A percentile compares a stretch with the other conserved stretches of the same genome.
phyloP scores from a whole-genome alignment of 805 yeast genomes.

The Metschnikowia bowlesiae region DNA sequence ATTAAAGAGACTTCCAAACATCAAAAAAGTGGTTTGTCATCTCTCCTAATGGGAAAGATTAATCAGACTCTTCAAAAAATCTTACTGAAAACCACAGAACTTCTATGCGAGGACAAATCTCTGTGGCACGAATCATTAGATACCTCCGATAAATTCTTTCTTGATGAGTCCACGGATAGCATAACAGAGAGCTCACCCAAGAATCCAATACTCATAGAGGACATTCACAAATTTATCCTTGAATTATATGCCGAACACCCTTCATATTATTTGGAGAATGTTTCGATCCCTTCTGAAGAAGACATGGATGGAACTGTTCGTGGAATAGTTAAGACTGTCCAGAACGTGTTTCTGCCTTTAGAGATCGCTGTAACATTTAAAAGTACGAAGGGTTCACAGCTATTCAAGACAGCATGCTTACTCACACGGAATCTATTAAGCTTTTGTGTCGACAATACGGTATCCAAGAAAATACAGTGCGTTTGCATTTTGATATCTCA shows the following conservation, averaged over 20 bases:
- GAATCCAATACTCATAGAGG: background rate
- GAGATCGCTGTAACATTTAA: constrained; percentile 22
- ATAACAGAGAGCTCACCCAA: background rate
- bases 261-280: background rate
- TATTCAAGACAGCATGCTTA: constrained; percentile 33
- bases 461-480: constrained; percentile 9
- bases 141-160: background rate
- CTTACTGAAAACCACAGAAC: constrained; percentile 6
- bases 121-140: background rate
- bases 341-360: constrained; percentile 25
- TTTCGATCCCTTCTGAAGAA: background rate
- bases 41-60: constrained; percentile 22
- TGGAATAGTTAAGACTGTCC: constrained; percentile 17
- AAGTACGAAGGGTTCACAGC: constrained; percentile 1
- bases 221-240: background rate
- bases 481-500: constrained; percentile 23
- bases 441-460: constrained; percentile 7
- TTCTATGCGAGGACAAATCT: background rate
- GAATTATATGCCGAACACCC: constrained; percentile 1
- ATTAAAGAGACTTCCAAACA: constrained; percentile 29
- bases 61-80: constrained; percentile 18
- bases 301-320: constrained; percentile 3
- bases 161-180: background rate
- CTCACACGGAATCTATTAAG: constrained; percentile 30
- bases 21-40: constrained; percentile 20